Evolutionary conservation across 805 yeast species (phyloP), one percentile per base, ranked within the genome.

Genomic region (Cephaloascus fragrans): DNA sequence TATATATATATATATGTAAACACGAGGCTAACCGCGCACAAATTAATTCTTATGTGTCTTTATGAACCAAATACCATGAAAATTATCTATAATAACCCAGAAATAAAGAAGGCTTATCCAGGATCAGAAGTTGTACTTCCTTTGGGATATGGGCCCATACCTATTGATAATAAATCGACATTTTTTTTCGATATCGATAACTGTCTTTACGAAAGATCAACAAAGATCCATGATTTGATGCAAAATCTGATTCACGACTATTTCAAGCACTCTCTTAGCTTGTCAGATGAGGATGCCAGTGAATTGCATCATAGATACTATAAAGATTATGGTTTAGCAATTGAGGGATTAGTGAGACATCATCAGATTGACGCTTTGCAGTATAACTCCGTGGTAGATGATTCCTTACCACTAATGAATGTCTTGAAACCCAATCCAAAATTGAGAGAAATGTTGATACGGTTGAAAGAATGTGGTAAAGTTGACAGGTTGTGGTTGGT

Each of bases 171-270:
- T 48, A 45, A 52, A 38, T 50, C 49, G 41, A 57, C 65, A 39
- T 85, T 93, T 61, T 87, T 79, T 59, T 90, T 90, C 51, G 98
- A 90, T 56, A 87, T 90, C 39, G 98, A 90, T 64, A 90, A 90
- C 57, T 88, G 97, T 56, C 70, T 90, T 23, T 90, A 90, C 61
- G 71, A 74, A 39, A 66, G 88, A 41, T 77, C 87, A 1, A 73
- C 84, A 18, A 70, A 71, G 55, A 83, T 90, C 49, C 94, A 83
- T 50, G 93, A 83, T 48, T 55, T 86, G 59, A 90, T 90, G 97
- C 95, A 83, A 51, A 77, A 74, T 15, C 80, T 79, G 44, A 90
- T 93, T 48, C 90, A 85, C 47, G 64, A 80, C 36, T 90, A 83
- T 59, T 87, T 93, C 64, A 81, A 78, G 49, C 69, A 71, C 39